A percentile compares a stretch with the other conserved stretches of the same genome.
These are phyloP conservation scores for Pythium phragmitis DNA, from an alignment of 352 stramenopile genomes.

Conservation along the genomic window DNA sequence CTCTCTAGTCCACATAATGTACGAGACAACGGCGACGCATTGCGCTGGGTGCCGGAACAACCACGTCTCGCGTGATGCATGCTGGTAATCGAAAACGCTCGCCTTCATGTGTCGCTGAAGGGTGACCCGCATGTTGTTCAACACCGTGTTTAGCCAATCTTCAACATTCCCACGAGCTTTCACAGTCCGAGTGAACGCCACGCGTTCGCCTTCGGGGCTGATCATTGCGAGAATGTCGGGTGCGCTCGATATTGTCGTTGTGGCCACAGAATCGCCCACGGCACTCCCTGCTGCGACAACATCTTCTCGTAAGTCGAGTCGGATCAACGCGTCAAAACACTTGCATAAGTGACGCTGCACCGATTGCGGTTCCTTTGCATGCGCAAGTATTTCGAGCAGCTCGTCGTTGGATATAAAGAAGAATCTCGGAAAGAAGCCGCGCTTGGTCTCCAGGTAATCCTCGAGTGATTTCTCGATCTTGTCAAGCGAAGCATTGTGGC, in stretches of 20 bases:
- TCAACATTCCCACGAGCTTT: slow-evolving; percentile 88
- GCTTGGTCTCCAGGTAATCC: slow-evolving; percentile 84
- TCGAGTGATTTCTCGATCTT: slow-evolving; percentile 79
- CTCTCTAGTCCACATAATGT: slow-evolving; percentile 83
- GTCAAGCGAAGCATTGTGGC: slow-evolving; percentile 71
- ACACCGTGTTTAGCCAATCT: slow-evolving; percentile 78
- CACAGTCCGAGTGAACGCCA: slow-evolving; percentile 67
- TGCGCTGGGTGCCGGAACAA: slow-evolving; percentile 89
- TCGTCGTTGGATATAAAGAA: slow-evolving; percentile 91
- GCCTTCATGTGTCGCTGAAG: slow-evolving; percentile 72
- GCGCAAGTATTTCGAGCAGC: slow-evolving; percentile 78
- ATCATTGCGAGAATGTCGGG: slow-evolving; percentile 80
- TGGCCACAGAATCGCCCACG: background rate
- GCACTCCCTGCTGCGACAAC: background rate
- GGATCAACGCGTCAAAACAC: slow-evolving; percentile 81
- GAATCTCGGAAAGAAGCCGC: slow-evolving; percentile 81
- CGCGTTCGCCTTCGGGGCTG: slow-evolving; percentile 75
- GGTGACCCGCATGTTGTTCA: slow-evolving; percentile 71
- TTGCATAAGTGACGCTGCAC: slow-evolving; percentile 84
- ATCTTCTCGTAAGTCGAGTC: slow-evolving; percentile 68
- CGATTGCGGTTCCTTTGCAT: slow-evolving; percentile 74
- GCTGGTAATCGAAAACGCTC: slow-evolving; percentile 88
- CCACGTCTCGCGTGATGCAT: slow-evolving; percentile 75
- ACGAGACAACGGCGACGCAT: slow-evolving; percentile 88
- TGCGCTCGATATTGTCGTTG: slow-evolving; percentile 18